These are phyloP conservation scores for Camellia oleifera DNA, from an alignment of 179 eudicot genomes.

Conservation along the genomic window DNA sequence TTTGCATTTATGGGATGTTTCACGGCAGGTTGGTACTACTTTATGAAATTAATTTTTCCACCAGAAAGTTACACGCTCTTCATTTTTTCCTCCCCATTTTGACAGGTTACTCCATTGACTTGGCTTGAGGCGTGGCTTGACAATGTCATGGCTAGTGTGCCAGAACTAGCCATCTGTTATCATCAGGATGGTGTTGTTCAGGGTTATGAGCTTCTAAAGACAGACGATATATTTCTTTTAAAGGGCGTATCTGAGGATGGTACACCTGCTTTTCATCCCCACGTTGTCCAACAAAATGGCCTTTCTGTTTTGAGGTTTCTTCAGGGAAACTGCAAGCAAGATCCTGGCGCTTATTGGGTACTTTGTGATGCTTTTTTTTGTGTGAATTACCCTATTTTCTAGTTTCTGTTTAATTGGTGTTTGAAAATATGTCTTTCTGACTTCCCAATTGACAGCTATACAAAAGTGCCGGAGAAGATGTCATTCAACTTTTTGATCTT, in stretches of 20 bases:
- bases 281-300: constrained; percentile 94
- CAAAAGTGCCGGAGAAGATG: constrained; percentile 95
- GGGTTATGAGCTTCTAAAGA: constrained; percentile 92
- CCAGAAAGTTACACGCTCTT: not conserved
- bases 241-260: constrained; percentile 96
- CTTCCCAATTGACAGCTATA: constrained; percentile 52
- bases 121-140: constrained; percentile 99
- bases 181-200: constrained; percentile 93
- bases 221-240: constrained; percentile 81
- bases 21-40: constrained; percentile 60
- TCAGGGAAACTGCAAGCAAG: constrained; percentile 91
- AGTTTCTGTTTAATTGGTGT: no score
- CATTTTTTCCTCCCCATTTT: constrained; percentile 6
- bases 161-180: constrained; percentile 95
- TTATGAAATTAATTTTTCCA: not conserved
- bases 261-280: constrained; percentile 86
- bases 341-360: constrained; percentile 99
- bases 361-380: constrained; percentile 1
- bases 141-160: constrained; percentile 97
- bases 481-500: constrained; percentile 87
- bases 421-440: constrained; percentile 5
- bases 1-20: constrained; percentile 97
- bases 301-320: constrained; percentile 91
- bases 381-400: no score
- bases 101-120: constrained; percentile 80